Evolutionary conservation across 2,329 filamentous ascomycete genomes (phyloP), one percentile per base, ranked within the genome.

Genomic region (Ceratocystis smalleyi): DNA sequence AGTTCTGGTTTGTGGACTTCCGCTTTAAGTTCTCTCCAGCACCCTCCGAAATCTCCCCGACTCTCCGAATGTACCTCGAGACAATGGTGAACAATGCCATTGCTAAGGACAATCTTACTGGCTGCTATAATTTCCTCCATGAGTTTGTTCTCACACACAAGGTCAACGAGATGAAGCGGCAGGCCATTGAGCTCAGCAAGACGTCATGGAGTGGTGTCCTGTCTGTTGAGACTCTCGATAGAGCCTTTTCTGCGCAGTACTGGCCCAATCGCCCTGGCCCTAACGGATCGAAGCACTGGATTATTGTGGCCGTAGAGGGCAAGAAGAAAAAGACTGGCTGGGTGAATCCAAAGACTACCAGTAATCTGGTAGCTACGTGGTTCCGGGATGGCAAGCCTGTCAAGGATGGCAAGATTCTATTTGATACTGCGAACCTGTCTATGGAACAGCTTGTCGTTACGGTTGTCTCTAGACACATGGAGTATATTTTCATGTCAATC

Each of bases 1-100:
- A 95, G 70, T 95, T 95, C 71, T 96, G 88, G 79, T 96, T 97
- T 71, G 88, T 97, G 67, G 91, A 97, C 73, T 85, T 97, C 70
- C 84, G 91, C 66, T 91, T 95, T 69, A 77, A 85, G 15, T 99
- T 95, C 72, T 79, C 77, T 7, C 92, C 92, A 1, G 79, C 84
- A 0, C 80, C 87, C 0, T 74, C 74, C 12, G 76, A 78, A 60
- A 70, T 95, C 6, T 79, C 86, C 0, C 82, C 86, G 30, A 76
- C 77, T 2, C 75, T 95, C 55, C 81, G 86, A 64, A 76, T 78
- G 43, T 81, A 83, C 65, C 75, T 96, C 35, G 89, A 95, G 71
- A 74, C 73, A 19, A 84, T 82, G 67, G 79, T 90, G 43, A 96
- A 99, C 71, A 79, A 82, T 17, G 78, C 83, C 5, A 79, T 99